These are phyloP conservation scores for Aspergillus piperis DNA, from an alignment of 2,329 filamentous ascomycete genomes.

Conservation along the genomic window DNA sequence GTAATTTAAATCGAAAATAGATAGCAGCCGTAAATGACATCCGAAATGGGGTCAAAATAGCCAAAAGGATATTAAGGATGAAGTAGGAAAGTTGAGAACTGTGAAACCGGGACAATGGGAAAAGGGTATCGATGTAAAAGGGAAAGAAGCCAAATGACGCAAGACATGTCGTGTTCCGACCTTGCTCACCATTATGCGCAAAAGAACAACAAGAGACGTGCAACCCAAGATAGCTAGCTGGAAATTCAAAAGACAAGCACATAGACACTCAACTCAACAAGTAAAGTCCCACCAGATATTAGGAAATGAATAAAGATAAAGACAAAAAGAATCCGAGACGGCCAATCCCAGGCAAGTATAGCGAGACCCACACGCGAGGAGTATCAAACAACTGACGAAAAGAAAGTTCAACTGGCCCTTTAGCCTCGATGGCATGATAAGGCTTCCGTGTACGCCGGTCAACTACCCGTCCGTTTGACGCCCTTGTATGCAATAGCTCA, in stretches of 20 bases:
- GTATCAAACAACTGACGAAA: slow-evolving; percentile 2
- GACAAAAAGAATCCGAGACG: slow-evolving; percentile 9
- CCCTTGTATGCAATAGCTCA: slow-evolving; percentile 29
- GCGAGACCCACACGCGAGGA: slow-evolving; percentile 9
- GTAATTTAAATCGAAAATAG: not conserved
- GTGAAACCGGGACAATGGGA: slow-evolving; percentile 21
- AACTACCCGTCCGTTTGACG: slow-evolving; percentile 30
- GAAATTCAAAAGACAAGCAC: not conserved
- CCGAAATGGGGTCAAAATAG: not conserved
- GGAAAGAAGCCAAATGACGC: slow-evolving; percentile 18
- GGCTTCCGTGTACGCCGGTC: slow-evolving; percentile 48
- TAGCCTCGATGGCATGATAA: slow-evolving; percentile 27
- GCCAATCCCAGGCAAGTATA: slow-evolving; percentile 5
- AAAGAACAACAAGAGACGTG: slow-evolving; percentile 10
- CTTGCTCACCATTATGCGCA: slow-evolving; percentile 3
- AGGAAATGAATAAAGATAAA: slow-evolving; percentile 4
- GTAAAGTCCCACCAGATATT: slow-evolving; percentile 8
- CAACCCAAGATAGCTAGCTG: not conserved
- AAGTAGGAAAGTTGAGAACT: slow-evolving; percentile 7
- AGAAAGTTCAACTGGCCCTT: slow-evolving; percentile 22
- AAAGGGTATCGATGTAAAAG: slow-evolving; percentile 38
- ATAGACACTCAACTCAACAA: slow-evolving; percentile 23
- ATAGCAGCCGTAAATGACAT: not conserved
- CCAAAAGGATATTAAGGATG: slow-evolving; percentile 3
- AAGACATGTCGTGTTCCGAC: slow-evolving; percentile 12